Evolutionary conservation across 73 alveolate species (phyloP), one percentile per base, ranked within the genome.

Genomic region (Paramecium tetraurelia): DNA sequence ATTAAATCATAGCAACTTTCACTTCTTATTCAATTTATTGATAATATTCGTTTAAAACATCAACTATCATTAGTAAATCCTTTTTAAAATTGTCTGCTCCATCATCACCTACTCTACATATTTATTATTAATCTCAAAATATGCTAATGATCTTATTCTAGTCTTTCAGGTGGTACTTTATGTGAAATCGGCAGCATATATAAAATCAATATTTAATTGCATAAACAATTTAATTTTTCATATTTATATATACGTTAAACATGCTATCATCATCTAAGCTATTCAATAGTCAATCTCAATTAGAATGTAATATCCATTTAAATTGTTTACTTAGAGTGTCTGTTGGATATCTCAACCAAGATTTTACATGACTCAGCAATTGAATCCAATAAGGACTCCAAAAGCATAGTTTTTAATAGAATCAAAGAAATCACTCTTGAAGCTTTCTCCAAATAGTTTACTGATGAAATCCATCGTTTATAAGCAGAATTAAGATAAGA

Each of bases 31-130:
- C 43, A 44, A 44, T 80, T 43, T 80, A 36, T 27, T 46, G 8
- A 46, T 44, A 80, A 44, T 80, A 44, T 22, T 80, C 90, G 3
- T 43, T 27, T 18, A 80, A 31, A 22, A 48, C 36, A 31, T 80
- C 90, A 9, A 80, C 90, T 21, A 44, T 35, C 33, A 44, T 44
- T 44, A 11, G 7, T 21, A 80, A 16, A 35, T 80, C 90, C 16
- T 80, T 80, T 22, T 80, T 43, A 21, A 80, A 80, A 5, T 33
- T 41, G 1, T 80, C 72, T 44, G 27, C 29, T 80, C 90, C 90
- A 44, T 80, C 90, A 80, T 80, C 90, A 22, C 90, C 90, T 21
- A 10, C 90, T 80, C 72, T 80, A 48, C 36, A 20, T 2, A 80
- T 80, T 76, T 80, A 44, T 2, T 0, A 36, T 72, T 1, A 22